Conservation (phyloP, 2,329 filamentous ascomycete genomes). For the Sarocladium strictum region DNA sequence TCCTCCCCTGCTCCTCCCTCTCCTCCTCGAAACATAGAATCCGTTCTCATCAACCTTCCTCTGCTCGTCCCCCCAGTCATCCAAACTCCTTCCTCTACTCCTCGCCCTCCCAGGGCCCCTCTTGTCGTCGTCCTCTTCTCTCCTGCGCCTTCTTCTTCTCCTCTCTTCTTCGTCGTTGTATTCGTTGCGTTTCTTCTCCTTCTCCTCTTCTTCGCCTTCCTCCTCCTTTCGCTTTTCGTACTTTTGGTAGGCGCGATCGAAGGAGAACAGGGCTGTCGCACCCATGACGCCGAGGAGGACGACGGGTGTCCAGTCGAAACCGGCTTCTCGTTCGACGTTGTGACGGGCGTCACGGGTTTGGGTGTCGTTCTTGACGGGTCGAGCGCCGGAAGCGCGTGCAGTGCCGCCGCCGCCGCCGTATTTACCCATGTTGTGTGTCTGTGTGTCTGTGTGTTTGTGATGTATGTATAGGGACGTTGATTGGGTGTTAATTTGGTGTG, state of each 20-base stretch:
- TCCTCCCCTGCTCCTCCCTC: constrained; percentile 12
- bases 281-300: constrained; percentile 31
- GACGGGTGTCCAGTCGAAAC: constrained; percentile 36
- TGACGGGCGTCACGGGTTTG: constrained; percentile 31
- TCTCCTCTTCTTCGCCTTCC: background rate
- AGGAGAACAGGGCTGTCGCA: constrained; percentile 29
- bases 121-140: background rate
- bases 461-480: background rate
- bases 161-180: background rate
- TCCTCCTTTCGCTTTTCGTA: constrained; percentile 6
- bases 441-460: background rate
- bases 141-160: background rate
- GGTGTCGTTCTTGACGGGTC: constrained; percentile 32
- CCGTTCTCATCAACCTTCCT: constrained; percentile 6
- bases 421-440: background rate
- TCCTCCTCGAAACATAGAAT: constrained; percentile 9
- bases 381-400: constrained; percentile 17
- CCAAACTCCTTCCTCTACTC: constrained; percentile 6
- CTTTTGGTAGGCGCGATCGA: constrained; percentile 29
- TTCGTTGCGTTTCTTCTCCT: background rate
- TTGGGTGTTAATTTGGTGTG: background rate
- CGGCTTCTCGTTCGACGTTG: constrained; percentile 30
- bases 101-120: background rate
- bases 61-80: background rate
- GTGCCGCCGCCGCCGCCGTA: background rate